Base-by-base conservation (phyloP, 2,329 filamentous ascomycete genomes). In the Teratosphaeria pseudoeucalypti region DNA sequence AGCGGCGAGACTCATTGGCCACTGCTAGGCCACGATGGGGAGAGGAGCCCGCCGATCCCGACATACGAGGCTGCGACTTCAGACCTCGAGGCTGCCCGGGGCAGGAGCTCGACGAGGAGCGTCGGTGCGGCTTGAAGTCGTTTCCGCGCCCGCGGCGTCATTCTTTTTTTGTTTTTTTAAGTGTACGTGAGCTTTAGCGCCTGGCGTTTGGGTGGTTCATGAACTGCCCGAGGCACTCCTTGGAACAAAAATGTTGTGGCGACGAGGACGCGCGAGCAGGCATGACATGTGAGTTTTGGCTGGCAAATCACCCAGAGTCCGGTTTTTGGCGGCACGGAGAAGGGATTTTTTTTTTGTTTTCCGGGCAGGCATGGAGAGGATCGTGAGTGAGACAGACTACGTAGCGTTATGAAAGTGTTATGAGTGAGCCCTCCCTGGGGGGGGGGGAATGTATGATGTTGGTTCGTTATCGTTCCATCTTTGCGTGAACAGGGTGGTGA, bases 61-160 rank as follows among this genome's bases (percentile, higher is more conserved):
- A 92, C 84, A 67, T 95, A 95, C 71, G 89, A 85, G 71, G 89
- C 89, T 61, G 90, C 89, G 1, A 79, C 91, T 16, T 62, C 64
- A 55, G 68, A 69, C 52, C 60, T 65, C 19, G 64, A 64, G 49
- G 64, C 65, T 27, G 67, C 65, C 9, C 59, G 68, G 61, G 68
- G 68, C 10, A 58, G 68, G 34, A 67, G 68, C 53, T 65, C 65
- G 29, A 65, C 67, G 6, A 16, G 53, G 27, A 11, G 9, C 12
- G 53, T 12, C 7, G 16, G 19, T 10, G n/a, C n/a, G 39, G 10
- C 34, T 10, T 39, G 34, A 39, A 23, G 23, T 23, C 23, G 1
- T 23, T 39, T 14, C 34, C 11, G 11, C 9, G 43, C 14, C 43
- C 16, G 14, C 19, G 10, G 19, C 3, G 43, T 49, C 43, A 49